These are phyloP conservation scores for Umbilicus rupestris DNA, from an alignment of 164 flowering plant species.

Conservation along the genomic window DNA sequence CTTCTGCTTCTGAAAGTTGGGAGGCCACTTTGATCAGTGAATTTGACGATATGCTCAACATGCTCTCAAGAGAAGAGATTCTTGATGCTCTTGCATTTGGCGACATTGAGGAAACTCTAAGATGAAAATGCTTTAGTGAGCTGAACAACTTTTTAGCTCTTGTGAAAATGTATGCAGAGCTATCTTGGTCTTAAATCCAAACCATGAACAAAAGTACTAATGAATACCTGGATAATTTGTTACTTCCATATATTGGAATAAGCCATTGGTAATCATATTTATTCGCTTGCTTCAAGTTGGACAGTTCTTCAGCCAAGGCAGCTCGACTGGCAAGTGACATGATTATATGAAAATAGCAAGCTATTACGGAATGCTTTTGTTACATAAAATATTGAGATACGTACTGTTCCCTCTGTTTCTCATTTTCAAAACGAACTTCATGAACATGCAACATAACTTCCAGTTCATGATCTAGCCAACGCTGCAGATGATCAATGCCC, in stretches of 20 bases:
- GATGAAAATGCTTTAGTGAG: background rate
- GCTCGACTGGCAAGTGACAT: conserved; percentile 35
- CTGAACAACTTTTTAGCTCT: conserved; percentile 5
- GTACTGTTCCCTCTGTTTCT: conserved; percentile 85
- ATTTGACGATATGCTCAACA: conserved; percentile 64
- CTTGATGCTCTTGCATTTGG: conserved; percentile 75
- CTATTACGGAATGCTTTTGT: background rate
- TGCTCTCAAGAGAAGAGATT: conserved; percentile 76
- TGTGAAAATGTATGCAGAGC: background rate
- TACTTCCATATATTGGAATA: conserved; percentile 52
- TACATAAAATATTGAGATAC: conserved; percentile 1
- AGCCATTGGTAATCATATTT: conserved; percentile 45
- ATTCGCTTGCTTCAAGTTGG: conserved; percentile 47
- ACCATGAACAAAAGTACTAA: background rate
- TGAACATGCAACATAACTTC: conserved; percentile 89
- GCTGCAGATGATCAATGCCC: conserved; percentile 71
- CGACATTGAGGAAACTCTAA: conserved; percentile 74
- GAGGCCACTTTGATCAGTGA: conserved; percentile 96
- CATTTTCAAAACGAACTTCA: conserved; percentile 79
- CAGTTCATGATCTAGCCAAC: conserved; percentile 88
- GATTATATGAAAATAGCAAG: background rate
- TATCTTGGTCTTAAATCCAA: background rate
- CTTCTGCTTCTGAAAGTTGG: conserved; percentile 97
- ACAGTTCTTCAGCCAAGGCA: conserved; percentile 70
- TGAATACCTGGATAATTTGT: conserved; percentile 45